These are phyloP conservation scores for Lindgomyces ingoldianus DNA, from an alignment of 495 filamentous ascomycete species.

Conservation along the genomic window DNA sequence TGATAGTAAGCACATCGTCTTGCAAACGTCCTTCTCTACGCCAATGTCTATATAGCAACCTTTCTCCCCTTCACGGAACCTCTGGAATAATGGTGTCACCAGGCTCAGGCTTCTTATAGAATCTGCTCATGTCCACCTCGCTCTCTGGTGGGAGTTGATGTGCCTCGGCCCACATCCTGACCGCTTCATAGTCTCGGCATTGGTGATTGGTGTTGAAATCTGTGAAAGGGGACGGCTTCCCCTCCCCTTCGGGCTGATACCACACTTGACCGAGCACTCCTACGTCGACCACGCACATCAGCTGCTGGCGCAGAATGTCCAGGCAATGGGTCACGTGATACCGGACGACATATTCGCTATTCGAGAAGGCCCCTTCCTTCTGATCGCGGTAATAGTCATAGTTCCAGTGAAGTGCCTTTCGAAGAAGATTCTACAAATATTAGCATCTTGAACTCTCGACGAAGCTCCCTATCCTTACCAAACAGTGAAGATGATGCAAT, in stretches of 20 bases:
- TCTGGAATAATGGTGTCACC: conserved; percentile 46
- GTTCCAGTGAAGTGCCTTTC: conserved; percentile 58
- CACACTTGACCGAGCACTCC: conserved; percentile 55
- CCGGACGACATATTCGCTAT: conserved; percentile 53
- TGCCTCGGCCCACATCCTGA: conserved; percentile 54
- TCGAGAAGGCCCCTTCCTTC: conserved; percentile 53
- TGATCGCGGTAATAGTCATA: conserved; percentile 56
- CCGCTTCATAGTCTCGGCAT: conserved; percentile 58
- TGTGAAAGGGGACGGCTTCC: conserved; percentile 51
- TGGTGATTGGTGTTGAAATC: conserved; percentile 59
- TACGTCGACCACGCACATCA: conserved; percentile 59
- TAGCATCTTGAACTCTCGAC: not conserved
- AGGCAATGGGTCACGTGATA: conserved; percentile 58
- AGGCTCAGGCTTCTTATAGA: conserved; percentile 46
- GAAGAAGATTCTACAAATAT: conserved; percentile 52
- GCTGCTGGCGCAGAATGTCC: conserved; percentile 56
- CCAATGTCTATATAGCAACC: not conserved
- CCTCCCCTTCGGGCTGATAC: conserved; percentile 44
- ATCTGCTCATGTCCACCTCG: conserved; percentile 44
- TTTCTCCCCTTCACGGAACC: conserved; percentile 42
- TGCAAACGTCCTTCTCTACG: no score
- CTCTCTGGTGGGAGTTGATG: conserved; percentile 50
- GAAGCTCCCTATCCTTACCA: conserved; percentile 41
- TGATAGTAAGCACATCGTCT: no score
- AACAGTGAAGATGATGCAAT: conserved; percentile 59